phyloP scores from a whole-genome alignment of 2,329 filamentous ascomycete genomes.

The Botrytis cinerea region DNA sequence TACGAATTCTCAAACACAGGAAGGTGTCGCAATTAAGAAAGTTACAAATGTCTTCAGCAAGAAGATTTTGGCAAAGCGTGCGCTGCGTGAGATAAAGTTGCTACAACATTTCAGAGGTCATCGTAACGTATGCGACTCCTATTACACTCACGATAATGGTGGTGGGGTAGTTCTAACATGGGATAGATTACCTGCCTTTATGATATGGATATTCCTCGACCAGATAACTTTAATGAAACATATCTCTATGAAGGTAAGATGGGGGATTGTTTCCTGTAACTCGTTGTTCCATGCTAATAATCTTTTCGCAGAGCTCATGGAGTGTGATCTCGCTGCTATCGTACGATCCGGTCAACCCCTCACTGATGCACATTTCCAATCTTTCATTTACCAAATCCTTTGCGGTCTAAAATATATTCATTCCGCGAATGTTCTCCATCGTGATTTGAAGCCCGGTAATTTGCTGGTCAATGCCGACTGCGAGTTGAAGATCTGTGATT shows the following conservation, averaged over 20 bases:
- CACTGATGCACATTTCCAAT: slow-evolving; percentile 98
- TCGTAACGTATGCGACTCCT: slow-evolving; percentile 65
- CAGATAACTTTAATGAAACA: slow-evolving; percentile 98
- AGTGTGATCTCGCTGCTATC: slow-evolving; percentile 96
- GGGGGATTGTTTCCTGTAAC: neutral
- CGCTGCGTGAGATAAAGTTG: slow-evolving; percentile 96
- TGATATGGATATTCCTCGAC: slow-evolving; percentile 98
- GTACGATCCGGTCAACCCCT: slow-evolving; percentile 95
- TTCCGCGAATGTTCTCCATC: slow-evolving; percentile 95
- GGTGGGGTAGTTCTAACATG: slow-evolving; percentile 43
- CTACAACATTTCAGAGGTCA: slow-evolving; percentile 95
- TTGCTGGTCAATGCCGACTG: slow-evolving; percentile 97
- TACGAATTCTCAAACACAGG: slow-evolving; percentile 84
- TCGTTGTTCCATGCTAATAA: slow-evolving; percentile 29
- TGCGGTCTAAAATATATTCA: slow-evolving; percentile 99
- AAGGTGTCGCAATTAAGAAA: slow-evolving; percentile 98
- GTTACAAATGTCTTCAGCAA: slow-evolving; percentile 99
- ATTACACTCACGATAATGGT: neutral
- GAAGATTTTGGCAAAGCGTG: slow-evolving; percentile 98
- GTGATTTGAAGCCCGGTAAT: slow-evolving; percentile 96
- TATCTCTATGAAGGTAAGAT: slow-evolving; percentile 91
- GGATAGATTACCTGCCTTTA: slow-evolving; percentile 94
- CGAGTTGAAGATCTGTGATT: slow-evolving; percentile 98
- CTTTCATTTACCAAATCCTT: slow-evolving; percentile 99
- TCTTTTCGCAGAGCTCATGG: slow-evolving; percentile 80